These are phyloP conservation scores for Cucumis variabilis DNA, from an alignment of 331 rosid genomes.

Conservation along the genomic window DNA sequence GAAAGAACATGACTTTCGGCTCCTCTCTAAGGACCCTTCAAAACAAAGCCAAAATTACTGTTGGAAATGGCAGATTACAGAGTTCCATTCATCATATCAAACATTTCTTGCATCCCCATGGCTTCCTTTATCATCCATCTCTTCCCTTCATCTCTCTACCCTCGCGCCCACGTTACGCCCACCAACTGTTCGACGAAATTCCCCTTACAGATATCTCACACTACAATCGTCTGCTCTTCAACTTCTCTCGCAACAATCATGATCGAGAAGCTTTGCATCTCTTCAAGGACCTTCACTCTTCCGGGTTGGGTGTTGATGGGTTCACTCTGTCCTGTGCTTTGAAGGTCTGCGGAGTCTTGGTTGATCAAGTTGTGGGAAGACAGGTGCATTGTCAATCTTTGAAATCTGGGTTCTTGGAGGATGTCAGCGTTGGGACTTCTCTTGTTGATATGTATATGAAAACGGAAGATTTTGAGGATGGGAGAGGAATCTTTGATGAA, in stretches of 20 bases:
- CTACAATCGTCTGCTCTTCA: conserved; percentile 25
- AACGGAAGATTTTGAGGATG: conserved; percentile 27
- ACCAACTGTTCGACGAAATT: conserved; percentile 31
- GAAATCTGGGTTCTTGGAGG: conserved; percentile 32
- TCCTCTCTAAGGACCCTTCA: conserved; percentile 11
- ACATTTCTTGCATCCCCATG: background rate
- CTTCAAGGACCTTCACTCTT: conserved; percentile 17
- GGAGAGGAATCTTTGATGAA: conserved; percentile 31
- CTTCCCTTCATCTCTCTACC: background rate
- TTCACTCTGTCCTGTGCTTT: conserved; percentile 32
- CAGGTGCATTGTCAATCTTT: conserved; percentile 35
- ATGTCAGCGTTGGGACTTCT: conserved; percentile 37
- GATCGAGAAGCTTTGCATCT: conserved; percentile 32
- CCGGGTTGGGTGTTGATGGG: conserved; percentile 28
- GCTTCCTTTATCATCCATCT: background rate
- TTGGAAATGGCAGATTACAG: background rate
- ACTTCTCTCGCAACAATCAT: conserved; percentile 23
- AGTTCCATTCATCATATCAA: background rate
- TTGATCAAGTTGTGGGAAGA: conserved; percentile 30
- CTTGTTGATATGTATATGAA: conserved; percentile 39
- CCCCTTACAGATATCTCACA: conserved; percentile 20
- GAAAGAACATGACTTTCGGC: conserved; percentile 16
- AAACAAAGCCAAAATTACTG: background rate
- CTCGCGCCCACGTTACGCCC: background rate
- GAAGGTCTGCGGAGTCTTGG: conserved; percentile 33